Conservation (phyloP, 1,284 basidiomycete genomes). For the Microbotryomycetes sp. region DNA sequence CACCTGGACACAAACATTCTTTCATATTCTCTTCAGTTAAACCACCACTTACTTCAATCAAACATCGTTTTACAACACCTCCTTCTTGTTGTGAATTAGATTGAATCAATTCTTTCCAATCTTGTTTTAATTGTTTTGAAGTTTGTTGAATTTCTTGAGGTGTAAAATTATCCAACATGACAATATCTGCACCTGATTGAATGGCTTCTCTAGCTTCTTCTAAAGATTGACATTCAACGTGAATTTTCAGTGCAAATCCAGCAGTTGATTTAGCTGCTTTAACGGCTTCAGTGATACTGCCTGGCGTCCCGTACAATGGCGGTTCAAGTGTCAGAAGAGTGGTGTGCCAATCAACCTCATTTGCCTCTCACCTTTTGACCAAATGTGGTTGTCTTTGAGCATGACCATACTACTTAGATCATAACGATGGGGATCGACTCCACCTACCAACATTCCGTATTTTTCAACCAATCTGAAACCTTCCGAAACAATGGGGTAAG, state of each 20-base stretch:
- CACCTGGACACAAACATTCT: conserved; percentile 67
- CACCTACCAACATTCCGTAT: conserved; percentile 97
- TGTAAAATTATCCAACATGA: conserved; percentile 97
- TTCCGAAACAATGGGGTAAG: conserved; percentile 31
- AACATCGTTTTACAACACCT: conserved; percentile 55
- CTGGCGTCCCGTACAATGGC: conserved; percentile 39
- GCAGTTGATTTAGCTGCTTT: conserved; percentile 77
- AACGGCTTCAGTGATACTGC: conserved; percentile 85
- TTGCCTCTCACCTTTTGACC: conserved; percentile 75
- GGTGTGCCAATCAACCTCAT: neutral
- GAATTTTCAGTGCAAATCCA: conserved; percentile 86
- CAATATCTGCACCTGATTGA: conserved; percentile 87
- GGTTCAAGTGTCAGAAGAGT: neutral
- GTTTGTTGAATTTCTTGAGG: conserved; percentile 63
- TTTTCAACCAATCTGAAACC: conserved; percentile 97
- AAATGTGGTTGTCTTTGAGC: conserved; percentile 99
- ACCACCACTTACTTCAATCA: conserved; percentile 86
- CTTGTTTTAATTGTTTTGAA: conserved; percentile 64
- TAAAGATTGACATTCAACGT: conserved; percentile 87
- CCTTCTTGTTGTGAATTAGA: conserved; percentile 32
- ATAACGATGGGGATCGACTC: conserved; percentile 92
- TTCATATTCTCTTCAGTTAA: conserved; percentile 77
- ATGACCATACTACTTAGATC: conserved; percentile 98
- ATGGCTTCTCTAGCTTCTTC: conserved; percentile 93
- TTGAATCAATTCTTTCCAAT: conserved; percentile 48